These are phyloP conservation scores for Plenodomus biglobosus DNA, from an alignment of 2,329 filamentous ascomycete species.

Conservation along the genomic window DNA sequence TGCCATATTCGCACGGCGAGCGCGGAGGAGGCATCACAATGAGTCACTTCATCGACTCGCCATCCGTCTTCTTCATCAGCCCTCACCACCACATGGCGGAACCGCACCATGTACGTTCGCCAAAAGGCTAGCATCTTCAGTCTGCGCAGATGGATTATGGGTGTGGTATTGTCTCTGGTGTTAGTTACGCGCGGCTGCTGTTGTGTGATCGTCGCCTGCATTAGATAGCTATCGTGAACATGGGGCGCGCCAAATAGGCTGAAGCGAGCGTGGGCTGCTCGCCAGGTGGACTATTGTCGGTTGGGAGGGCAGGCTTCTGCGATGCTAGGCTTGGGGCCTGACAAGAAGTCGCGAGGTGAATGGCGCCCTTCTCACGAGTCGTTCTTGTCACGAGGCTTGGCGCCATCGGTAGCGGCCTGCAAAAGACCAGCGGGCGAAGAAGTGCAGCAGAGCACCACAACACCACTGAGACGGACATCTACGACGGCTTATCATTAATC, in stretches of 20 bases:
- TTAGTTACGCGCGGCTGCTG: neutral
- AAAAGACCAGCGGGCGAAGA: slow-evolving; percentile 29
- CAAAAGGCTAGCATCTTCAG: neutral
- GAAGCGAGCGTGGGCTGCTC: neutral
- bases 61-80: neutral
- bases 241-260: neutral
- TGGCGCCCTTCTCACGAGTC: neutral
- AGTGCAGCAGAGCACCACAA: slow-evolving; percentile 28
- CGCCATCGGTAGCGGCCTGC: slow-evolving; percentile 26
- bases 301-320: neutral
- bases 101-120: neutral
- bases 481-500: slow-evolving; percentile 5
- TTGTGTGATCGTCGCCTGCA: neutral
- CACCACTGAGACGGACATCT: slow-evolving; percentile 28
- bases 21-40: neutral
- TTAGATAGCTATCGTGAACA: slow-evolving; percentile 2
- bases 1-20: neutral
- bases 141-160: neutral
- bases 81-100: neutral
- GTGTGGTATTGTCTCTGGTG: neutral
- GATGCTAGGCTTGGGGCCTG: neutral
- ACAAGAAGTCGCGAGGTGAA: neutral
- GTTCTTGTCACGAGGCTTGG: slow-evolving; percentile 32
- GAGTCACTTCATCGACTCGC: neutral
- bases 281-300: neutral